These are phyloP conservation scores for Nitzschia sp. DNA, from an alignment of 108 stramenopile genomes.

Conservation along the genomic window DNA sequence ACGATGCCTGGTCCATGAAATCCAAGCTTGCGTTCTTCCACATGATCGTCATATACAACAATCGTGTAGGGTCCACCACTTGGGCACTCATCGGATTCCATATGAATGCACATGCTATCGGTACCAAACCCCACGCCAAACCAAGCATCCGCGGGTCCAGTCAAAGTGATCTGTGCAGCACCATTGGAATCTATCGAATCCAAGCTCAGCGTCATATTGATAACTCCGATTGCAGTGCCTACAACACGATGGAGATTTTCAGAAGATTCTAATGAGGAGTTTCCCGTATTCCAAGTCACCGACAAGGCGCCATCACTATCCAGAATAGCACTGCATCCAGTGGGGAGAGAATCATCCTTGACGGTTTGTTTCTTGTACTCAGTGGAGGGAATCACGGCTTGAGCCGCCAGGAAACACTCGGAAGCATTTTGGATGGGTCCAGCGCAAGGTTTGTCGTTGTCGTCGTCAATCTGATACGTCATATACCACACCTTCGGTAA, in stretches of 20 bases:
- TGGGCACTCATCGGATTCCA: slow-evolving; percentile 45
- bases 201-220: slow-evolving; percentile 11
- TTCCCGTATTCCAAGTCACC: slow-evolving; percentile 24
- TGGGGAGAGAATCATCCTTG: neutral
- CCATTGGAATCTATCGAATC: neutral
- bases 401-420: slow-evolving; percentile 25
- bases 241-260: neutral
- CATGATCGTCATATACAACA: slow-evolving; percentile 20
- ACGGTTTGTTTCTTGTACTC: neutral
- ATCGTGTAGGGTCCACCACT: slow-evolving; percentile 40
- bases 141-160: slow-evolving; percentile 27
- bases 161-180: slow-evolving; percentile 9
- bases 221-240: slow-evolving; percentile 7
- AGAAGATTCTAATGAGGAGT: neutral
- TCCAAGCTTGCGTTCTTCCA: slow-evolving; percentile 39
- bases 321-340: slow-evolving; percentile 18
- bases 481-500: slow-evolving; percentile 18
- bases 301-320: slow-evolving; percentile 21
- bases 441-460: neutral
- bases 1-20: slow-evolving; percentile 39
- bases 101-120: slow-evolving; percentile 38
- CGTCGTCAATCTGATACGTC: slow-evolving; percentile 17
- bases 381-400: slow-evolving; percentile 6
- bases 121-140: slow-evolving; percentile 39
- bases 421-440: slow-evolving; percentile 3